Evolutionary conservation across 371 early-diverging fungal species (phyloP).

Genomic region (Massospora cicadina): DNA sequence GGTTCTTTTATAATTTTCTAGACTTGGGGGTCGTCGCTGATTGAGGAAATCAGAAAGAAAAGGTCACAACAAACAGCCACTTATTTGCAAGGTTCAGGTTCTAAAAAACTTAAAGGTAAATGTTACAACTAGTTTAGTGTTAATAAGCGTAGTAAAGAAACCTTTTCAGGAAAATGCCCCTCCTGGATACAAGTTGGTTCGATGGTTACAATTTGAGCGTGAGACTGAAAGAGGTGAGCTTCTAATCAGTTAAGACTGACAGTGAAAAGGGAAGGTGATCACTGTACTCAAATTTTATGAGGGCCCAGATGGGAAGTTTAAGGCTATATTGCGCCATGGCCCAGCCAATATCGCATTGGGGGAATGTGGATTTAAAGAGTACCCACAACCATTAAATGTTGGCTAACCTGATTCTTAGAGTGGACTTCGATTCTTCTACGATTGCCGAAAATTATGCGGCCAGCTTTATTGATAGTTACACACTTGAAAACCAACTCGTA

Average conservation of each 20-base stretch:
- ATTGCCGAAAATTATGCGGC: not conserved
- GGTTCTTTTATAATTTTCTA: not conserved
- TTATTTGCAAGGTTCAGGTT: not conserved
- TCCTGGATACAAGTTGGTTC: not conserved
- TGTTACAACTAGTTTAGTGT: not conserved
- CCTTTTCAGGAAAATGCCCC: not conserved
- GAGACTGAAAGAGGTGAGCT: not conserved
- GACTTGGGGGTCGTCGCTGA: not conserved
- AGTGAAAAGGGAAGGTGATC: not conserved
- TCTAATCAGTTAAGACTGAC: not conserved
- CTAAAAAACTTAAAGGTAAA: not conserved
- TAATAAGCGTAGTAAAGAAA: not conserved
- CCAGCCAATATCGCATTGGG: not conserved
- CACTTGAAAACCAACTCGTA: not conserved
- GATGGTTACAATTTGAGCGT: not conserved
- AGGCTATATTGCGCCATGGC: not conserved
- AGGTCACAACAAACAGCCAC: not conserved
- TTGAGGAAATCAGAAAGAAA: not conserved
- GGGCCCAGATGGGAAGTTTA: not conserved
- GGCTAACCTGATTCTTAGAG: not conserved
- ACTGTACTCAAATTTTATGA: not conserved
- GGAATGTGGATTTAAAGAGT: not conserved
- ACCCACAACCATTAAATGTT: not conserved
- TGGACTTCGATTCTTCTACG: not conserved
- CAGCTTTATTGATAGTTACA: not conserved